Percentiles rank a stretch among this genome's conserved stretches.
Conservation (phyloP, 2,329 filamentous ascomycete species). For the Canariomyces notabilis region DNA sequence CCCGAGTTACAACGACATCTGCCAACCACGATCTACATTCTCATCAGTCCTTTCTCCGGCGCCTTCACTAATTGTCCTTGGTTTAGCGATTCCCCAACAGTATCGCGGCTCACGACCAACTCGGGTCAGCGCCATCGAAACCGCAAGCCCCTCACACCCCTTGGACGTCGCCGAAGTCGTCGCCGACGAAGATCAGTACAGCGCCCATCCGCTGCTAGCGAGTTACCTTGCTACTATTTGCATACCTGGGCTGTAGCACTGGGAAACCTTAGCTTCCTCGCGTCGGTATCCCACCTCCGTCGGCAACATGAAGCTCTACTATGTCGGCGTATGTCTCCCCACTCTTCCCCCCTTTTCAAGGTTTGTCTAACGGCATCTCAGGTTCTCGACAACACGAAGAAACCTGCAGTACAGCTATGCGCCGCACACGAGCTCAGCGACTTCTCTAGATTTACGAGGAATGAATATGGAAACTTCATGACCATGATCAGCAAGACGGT, state of each 20-base stretch:
- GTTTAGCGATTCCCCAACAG: too few relatives aligned
- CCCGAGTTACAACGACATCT: too few relatives aligned
- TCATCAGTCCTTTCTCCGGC: too few relatives aligned
- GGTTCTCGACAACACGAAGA: conserved; percentile 23
- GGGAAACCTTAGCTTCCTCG: background rate
- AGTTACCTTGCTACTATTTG: conserved; percentile 3
- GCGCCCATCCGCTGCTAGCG: conserved; percentile 1
- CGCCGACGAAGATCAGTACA: conserved; percentile 7
- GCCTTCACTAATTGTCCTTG: too few relatives aligned
- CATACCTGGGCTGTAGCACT: background rate
- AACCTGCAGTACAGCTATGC: conserved; percentile 24
- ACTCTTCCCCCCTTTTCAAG: background rate
- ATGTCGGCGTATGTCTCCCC: conserved; percentile 68
- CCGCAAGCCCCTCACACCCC: background rate
- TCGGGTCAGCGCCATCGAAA: too few relatives aligned
- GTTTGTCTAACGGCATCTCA: conserved; percentile 13
- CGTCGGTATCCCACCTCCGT: background rate
- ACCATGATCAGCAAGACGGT: conserved; percentile 81
- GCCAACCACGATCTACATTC: too few relatives aligned
- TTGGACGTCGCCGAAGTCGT: conserved; percentile 2
- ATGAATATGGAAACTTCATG: conserved; percentile 65
- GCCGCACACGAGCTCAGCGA: conserved; percentile 28
- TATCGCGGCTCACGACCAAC: too few relatives aligned
- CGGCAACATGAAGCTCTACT: conserved; percentile 75
- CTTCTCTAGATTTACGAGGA: conserved; percentile 23